Conservation (phyloP, 768 basidiomycete species). For the Russula emetica region DNA sequence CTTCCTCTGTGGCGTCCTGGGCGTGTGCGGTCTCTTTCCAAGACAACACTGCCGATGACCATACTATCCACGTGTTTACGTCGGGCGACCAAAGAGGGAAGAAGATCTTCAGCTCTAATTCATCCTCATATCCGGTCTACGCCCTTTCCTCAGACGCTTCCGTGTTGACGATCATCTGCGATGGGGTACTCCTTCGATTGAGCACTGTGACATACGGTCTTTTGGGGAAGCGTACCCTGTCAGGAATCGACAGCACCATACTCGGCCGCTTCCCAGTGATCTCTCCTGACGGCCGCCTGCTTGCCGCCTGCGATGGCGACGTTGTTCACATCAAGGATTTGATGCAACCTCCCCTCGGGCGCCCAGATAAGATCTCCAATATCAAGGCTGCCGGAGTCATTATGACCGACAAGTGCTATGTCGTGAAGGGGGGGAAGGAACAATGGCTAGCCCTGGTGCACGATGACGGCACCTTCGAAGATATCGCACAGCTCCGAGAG, state of each 20-base stretch:
- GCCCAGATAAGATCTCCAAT: neutral
- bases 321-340: constrained; percentile 18
- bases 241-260: constrained; percentile 4
- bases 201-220: neutral
- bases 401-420: constrained; percentile 7
- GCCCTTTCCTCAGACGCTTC: constrained; percentile 16
- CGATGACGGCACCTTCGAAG: constrained; percentile 14
- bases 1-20: constrained; percentile 11
- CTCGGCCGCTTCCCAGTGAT: constrained; percentile 19
- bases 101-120: constrained; percentile 13
- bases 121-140: constrained; percentile 11
- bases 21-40: constrained; percentile 8
- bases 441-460: constrained; percentile 15
- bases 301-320: constrained; percentile 15
- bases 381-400: constrained; percentile 16
- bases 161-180: constrained; percentile 15
- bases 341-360: constrained; percentile 4
- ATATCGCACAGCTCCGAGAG: constrained; percentile 13
- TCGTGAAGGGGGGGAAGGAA: constrained; percentile 9
- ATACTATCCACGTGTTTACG: constrained; percentile 13
- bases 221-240: constrained; percentile 4
- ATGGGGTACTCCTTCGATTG: constrained; percentile 8
- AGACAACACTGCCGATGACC: neutral
- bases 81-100: constrained; percentile 8
- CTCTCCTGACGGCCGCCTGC: constrained; percentile 14